Base-by-base conservation (phyloP, 805 yeast genomes). In the Saccharomycopsis sp. region DNA sequence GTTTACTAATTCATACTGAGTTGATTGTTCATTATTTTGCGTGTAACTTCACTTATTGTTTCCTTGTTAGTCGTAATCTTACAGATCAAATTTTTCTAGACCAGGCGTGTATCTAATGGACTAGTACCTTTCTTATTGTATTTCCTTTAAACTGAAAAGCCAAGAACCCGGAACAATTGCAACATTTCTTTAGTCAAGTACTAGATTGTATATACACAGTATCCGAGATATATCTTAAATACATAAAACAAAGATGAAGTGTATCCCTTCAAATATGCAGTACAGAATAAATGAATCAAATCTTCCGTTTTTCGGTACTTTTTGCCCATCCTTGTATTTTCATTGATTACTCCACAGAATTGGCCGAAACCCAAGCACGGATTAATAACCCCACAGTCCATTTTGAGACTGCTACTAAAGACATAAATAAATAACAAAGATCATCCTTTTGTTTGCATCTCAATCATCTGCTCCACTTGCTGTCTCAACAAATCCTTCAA, bases 381-480 rank as follows among this genome's bases (percentile, higher is more conserved):
- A 29, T 29, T 29, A 29, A 12, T 29, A n/a, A n/a, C 37, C 37
- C 9, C 12, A 5, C 5, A 29, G 12, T 7, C 37, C 37, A 12
- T 29, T 29, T 29, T 29, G 37, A 12, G 37, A 29, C 5, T 29
- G 9, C n/a, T n/a, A n/a, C n/a, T n/a, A n/a, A n/a, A n/a, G n/a
- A n/a, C n/a, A n/a, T n/a, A n/a, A n/a, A n/a, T n/a, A n/a, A n/a
- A n/a, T n/a, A n/a, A n/a, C n/a, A n/a, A n/a, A 29, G 12, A 29
- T 52, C 68, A 44, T 12, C 48, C 12, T 12, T 44, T 44, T 5
- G 48, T 75, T 63, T 85, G 88, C 64, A 87, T 64, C 50, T 80
- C 85, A 50, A 90, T 83, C 81, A 92, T 78, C 63, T 91, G 94
- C 69, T 89, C 95, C 50, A 92, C 91, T 70, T 92, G 99, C 61